A percentile compares a stretch with the other conserved stretches of the same genome.
Evolutionary conservation across 805 yeast genomes (phyloP).

Genomic region (Henningerozyma blattae): DNA sequence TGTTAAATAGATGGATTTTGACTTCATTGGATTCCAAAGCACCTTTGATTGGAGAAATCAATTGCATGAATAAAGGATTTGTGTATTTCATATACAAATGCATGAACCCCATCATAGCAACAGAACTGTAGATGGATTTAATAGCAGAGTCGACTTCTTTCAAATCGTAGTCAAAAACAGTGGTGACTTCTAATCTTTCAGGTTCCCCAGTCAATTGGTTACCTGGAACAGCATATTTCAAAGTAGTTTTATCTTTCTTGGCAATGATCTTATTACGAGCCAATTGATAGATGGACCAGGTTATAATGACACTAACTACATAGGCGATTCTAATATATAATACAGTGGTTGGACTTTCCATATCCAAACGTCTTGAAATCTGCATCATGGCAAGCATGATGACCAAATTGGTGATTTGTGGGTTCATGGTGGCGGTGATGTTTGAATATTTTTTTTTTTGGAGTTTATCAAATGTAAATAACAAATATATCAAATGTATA

Average conservation of each 20-base stretch:
- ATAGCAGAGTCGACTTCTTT: conserved; percentile 70
- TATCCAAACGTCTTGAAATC: conserved; percentile 75
- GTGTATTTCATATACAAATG: conserved; percentile 95
- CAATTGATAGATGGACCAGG: conserved; percentile 55
- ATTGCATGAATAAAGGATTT: conserved; percentile 92
- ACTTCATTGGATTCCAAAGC: conserved; percentile 86
- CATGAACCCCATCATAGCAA: conserved; percentile 98
- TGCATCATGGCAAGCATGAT: conserved; percentile 97
- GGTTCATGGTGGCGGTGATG: conserved; percentile 62
- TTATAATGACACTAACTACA: conserved; percentile 49
- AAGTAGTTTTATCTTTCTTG: conserved; percentile 82
- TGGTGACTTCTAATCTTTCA: conserved; percentile 73
- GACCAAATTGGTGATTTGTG: conserved; percentile 74
- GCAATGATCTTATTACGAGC: conserved; percentile 47
- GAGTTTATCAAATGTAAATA: background rate
- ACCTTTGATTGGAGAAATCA: conserved; percentile 78
- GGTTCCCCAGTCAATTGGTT: conserved; percentile 61
- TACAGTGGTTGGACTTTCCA: conserved; percentile 69
- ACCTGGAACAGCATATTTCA: conserved; percentile 84
- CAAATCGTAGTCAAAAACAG: conserved; percentile 90
- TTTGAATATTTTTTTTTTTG: too few species aligned
- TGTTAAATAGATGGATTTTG: conserved; percentile 77
- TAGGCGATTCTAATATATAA: conserved; percentile 68
- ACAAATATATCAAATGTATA: background rate
- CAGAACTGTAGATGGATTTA: conserved; percentile 73